Evolutionary conservation across 2,329 filamentous ascomycete genomes (phyloP), one percentile per base, ranked within the genome.

Genomic region (Ophiocordyceps polyrhachis-furcata): DNA sequence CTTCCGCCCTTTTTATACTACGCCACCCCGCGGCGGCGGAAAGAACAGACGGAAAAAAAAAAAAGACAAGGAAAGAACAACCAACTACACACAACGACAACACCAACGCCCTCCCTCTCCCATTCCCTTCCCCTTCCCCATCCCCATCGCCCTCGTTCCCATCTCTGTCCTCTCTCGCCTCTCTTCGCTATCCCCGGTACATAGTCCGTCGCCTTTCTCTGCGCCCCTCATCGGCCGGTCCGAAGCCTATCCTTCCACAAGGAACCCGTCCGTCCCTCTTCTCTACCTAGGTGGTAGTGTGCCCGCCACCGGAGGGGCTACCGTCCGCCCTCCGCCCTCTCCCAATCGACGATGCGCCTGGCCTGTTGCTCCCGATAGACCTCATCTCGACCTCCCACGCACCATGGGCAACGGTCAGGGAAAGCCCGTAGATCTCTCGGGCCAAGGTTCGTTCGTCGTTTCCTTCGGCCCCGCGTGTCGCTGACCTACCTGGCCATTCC

Each of bases 391-490:
- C 51, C 52, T 47, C 41, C 15, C 50, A 49, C 49, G 44, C 51
- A 94, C 91, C 51, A 96, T 96, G 89, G 89, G 89, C 62, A 95
- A 96, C 68, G 83, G 81, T 61, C 87, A 89, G 66, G 88, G 88
- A 65, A 95, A 95, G 65, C 85, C 84, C 64, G 77, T 93, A 68
- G 81, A 87, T 62, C 81, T 88, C 66, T 84, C 82, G 66, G 88
- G 93, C 68, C 84, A 94, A 81, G 84, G 87, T 93, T 69, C 43
- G 35, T 40, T 11, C 23, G 20, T 21, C 20, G 11, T 35, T 8
- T 44, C 35, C 25, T 11, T 20, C 15, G 21, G 41, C n/a, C 23
- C 14, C 44, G 46, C 44, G 37, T 43, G 21, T 42, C 37, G 42
- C 38, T 31, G 32, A 31, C 20, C 9, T 3, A 19, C 19, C 2